Percentiles rank a stretch among this genome's conserved stretches.
phyloP scores from a whole-genome alignment of 768 basidiomycete species.

The Gelatoporia subvermispora region DNA sequence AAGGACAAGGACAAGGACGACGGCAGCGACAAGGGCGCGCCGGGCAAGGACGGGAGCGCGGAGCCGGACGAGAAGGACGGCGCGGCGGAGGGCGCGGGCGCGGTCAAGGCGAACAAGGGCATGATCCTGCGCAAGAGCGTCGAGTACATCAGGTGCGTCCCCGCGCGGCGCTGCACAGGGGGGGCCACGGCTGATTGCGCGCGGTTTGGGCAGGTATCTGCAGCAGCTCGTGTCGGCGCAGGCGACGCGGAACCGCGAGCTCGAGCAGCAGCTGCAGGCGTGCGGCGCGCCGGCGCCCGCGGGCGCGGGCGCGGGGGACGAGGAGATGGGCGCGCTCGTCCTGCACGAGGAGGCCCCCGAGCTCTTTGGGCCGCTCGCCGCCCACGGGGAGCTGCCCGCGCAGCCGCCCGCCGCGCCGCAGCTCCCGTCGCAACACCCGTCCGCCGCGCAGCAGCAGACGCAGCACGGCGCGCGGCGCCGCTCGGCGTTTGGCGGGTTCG shows the following conservation, averaged over 20 bases:
- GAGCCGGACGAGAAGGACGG: conserved; percentile 15
- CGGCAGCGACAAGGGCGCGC: not conserved
- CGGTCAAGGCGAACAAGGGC: conserved; percentile 90
- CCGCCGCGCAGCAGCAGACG: not conserved
- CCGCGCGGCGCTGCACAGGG: not conserved
- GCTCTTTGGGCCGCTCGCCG: conserved; percentile 13
- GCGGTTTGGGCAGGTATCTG: conserved; percentile 48
- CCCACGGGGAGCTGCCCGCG: no score
- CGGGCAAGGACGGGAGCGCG: conserved; percentile 24
- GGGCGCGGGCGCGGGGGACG: conserved; percentile 5
- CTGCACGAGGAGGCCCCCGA: conserved; percentile 23
- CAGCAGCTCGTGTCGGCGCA: conserved; percentile 83
- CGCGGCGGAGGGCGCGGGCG: conserved; percentile 22
- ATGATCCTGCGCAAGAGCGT: conserved; percentile 78
- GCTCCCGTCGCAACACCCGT: no score
- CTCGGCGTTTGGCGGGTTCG: conserved; percentile 21
- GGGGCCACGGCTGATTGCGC: not conserved
- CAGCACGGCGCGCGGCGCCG: conserved; percentile 11
- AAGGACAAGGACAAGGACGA: not conserved
- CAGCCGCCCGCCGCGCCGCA: no score
- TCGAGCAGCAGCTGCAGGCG: conserved; percentile 64
- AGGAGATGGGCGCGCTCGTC: conserved; percentile 19
- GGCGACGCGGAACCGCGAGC: conserved; percentile 70
- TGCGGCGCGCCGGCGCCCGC: conserved; percentile 18
- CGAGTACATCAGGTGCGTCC: conserved; percentile 39